Percentiles rank a stretch among this genome's conserved stretches.
phyloP scores from a whole-genome alignment of 2,329 filamentous ascomycete genomes.

The Gnomoniopsis sp. region DNA sequence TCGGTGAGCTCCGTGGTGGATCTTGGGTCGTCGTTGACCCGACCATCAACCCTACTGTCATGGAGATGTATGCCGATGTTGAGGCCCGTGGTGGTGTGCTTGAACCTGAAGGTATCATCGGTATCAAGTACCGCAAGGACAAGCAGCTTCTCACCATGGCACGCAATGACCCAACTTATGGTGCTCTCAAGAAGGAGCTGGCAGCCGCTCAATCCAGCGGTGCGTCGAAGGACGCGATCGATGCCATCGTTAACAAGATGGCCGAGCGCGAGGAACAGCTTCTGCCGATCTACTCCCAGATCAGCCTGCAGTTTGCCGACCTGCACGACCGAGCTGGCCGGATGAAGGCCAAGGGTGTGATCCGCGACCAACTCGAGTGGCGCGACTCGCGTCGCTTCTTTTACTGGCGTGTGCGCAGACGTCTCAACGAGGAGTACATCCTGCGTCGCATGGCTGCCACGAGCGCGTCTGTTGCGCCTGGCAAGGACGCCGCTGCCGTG shows the following conservation, averaged over 20 bases:
- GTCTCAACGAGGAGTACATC: constrained; percentile 96
- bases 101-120: constrained; percentile 95
- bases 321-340: constrained; percentile 94
- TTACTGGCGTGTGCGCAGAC: constrained; percentile 97
- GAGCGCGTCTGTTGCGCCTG: constrained; percentile 34
- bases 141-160: constrained; percentile 98
- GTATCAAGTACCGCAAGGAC: constrained; percentile 97
- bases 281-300: constrained; percentile 89
- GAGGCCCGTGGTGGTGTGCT: constrained; percentile 95
- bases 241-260: constrained; percentile 80
- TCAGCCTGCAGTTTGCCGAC: constrained; percentile 95
- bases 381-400: constrained; percentile 91
- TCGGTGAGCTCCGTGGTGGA: constrained; percentile 94
- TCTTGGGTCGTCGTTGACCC: constrained; percentile 99
- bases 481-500: constrained; percentile 44
- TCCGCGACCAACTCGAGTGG: constrained; percentile 83
- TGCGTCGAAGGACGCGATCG: constrained; percentile 70
- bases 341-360: constrained; percentile 97
- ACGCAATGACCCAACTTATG: constrained; percentile 82
- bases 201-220: constrained; percentile 51
- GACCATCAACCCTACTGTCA: constrained; percentile 91
- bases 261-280: constrained; percentile 80
- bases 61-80: constrained; percentile 99
- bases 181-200: constrained; percentile 76
- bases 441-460: constrained; percentile 74